Conservation (phyloP, 176 grass and related monocot genomes). For the Guadua angustifolia region DNA sequence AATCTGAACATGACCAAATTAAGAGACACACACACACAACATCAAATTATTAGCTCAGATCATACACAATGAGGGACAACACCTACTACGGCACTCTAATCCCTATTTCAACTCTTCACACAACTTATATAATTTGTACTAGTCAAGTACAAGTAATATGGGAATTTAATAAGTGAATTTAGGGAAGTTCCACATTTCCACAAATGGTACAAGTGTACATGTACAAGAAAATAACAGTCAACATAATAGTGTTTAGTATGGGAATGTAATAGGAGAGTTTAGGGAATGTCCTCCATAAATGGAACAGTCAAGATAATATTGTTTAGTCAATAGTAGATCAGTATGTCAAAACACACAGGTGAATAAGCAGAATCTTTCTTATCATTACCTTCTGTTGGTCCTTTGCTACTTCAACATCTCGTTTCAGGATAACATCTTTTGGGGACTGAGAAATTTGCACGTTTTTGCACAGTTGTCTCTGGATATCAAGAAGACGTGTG, state of each 20-base stretch:
- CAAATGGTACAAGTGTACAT: neutral
- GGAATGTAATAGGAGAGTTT: neutral
- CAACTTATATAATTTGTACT: neutral
- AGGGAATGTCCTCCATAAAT: neutral
- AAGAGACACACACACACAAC: neutral
- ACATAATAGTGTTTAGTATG: constrained; percentile 30
- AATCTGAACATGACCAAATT: neutral
- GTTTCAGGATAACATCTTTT: constrained; percentile 77
- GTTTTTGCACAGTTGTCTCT: constrained; percentile 84
- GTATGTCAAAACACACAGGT: constrained; percentile 17
- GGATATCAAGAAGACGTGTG: constrained; percentile 87
- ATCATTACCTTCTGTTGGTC: constrained; percentile 64
- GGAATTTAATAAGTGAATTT: neutral
- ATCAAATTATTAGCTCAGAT: no score
- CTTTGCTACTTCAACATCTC: constrained; percentile 40
- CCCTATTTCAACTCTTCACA: constrained; percentile 2
- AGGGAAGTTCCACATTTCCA: neutral
- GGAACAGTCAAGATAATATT: neutral
- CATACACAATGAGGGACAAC: neutral
- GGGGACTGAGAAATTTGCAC: constrained; percentile 79
- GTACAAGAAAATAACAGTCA: neutral
- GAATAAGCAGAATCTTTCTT: constrained; percentile 4
- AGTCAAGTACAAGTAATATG: neutral
- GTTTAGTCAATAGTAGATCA: constrained; percentile 12
- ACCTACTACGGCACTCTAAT: neutral